Base-by-base conservation (phyloP, 2,329 filamentous ascomycete genomes). In the Bretziella fagacearum region DNA sequence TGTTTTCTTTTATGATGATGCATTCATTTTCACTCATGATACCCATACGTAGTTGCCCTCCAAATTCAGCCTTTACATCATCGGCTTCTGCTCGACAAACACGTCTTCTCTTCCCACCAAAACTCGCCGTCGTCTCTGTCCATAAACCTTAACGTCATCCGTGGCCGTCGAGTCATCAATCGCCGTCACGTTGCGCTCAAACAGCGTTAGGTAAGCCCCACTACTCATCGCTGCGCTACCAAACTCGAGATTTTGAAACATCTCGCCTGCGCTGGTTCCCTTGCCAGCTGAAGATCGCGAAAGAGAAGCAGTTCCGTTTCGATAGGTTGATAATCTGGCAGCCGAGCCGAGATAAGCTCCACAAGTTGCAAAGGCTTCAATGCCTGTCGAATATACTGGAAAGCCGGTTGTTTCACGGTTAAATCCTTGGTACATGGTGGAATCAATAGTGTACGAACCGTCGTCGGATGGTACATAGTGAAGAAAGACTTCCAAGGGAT, bases 261-360 rank as follows among this genome's bases (percentile, higher is more conserved):
- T 76, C 20, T 60, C 66, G 6, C 77, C 77, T 44, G 62, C 70
- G 13, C 71, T 68, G 42, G 68, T 67, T 44, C 57, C 63, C 51
- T 62, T 66, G 52, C 63, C 62, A 8, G 70, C 64, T 27, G 56
- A 67, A 46, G 57, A 58, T 44, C 65, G 62, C n/a, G 66, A 62
- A 56, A 76, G 81, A 25, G 56, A 60, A 4, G 75, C 78, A 4
- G 65, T 70, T 26, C 76, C 77, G 32, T 73, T 70, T 52, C 77
- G 71, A 33, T 57, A 66, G 1, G 76, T 81, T 2, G 55, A 57
- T 7, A 75, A 55, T 2, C 52, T 53, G 6, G 58, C 57, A 26
- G 53, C 60, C 45, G 39, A 40, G 23, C 43, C 56, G 33, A 32
- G 56, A 48, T 47, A 62, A 13, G 37, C 30, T 4, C 18, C 17